Evolutionary conservation across 179 eudicot species (phyloP).

Genomic region (Dionaea muscipula): DNA sequence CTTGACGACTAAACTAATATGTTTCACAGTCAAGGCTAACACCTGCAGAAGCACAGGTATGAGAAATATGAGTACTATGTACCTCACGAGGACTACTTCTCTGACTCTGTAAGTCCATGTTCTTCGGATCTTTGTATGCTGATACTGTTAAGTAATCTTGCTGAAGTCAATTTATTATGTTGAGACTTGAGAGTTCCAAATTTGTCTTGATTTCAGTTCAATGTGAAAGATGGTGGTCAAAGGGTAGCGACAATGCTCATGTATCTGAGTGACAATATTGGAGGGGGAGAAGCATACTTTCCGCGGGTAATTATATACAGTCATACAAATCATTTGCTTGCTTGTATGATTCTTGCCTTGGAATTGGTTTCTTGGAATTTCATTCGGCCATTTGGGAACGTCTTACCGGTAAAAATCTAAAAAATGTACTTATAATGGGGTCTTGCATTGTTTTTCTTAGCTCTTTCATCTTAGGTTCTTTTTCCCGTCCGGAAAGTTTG

Average conservation of each 20-base stretch:
- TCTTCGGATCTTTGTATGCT: not conserved
- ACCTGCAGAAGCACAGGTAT: conserved; percentile 69
- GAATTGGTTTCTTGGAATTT: too few relatives aligned
- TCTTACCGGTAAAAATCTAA: too few relatives aligned
- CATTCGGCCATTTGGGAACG: too few relatives aligned
- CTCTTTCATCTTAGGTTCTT: too few relatives aligned
- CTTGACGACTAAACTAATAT: conserved; percentile 13
- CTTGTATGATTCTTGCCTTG: not conserved
- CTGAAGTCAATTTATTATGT: not conserved
- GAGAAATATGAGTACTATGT: conserved; percentile 71
- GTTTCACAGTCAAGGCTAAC: conserved; percentile 33
- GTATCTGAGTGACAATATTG: conserved; percentile 86
- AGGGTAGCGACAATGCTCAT: conserved; percentile 90
- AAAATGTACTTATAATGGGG: too few relatives aligned
- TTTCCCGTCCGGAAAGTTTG: too few relatives aligned
- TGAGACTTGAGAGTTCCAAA: not conserved
- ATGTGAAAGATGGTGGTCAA: conserved; percentile 93
- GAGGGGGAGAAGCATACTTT: conserved; percentile 90
- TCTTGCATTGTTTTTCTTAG: too few relatives aligned
- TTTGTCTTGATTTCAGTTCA: conserved; percentile 47
- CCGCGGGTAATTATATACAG: conserved; percentile 50
- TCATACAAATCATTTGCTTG: not conserved
- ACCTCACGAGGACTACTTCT: conserved; percentile 90
- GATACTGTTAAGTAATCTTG: not conserved
- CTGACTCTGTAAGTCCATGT: conserved; percentile 53